These are phyloP conservation scores for Tulasnella sp. DNA, from an alignment of 768 basidiomycete genomes.

Conservation along the genomic window DNA sequence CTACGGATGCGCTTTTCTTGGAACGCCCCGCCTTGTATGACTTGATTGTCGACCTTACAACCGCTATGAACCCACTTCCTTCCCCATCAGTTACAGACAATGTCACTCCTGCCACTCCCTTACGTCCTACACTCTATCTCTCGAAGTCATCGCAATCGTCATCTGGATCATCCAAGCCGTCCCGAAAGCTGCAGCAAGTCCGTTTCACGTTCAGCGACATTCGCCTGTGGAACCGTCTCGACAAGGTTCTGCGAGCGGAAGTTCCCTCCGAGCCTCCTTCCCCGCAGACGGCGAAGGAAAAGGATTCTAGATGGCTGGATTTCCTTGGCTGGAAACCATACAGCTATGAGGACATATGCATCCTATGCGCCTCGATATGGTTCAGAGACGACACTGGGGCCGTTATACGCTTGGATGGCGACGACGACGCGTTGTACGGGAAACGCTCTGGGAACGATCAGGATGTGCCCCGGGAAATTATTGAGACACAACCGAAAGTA, in stretches of 20 bases:
- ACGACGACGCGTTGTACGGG: conserved; percentile 39
- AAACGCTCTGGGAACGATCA: background rate
- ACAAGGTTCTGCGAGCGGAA: conserved; percentile 40
- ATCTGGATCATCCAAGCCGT: conserved; percentile 17
- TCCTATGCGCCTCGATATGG: conserved; percentile 75
- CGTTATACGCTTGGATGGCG: conserved; percentile 47
- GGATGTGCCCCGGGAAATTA: no score
- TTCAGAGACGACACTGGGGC: conserved; percentile 33
- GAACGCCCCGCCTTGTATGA: conserved; percentile 73
- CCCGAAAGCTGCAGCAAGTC: conserved; percentile 46
- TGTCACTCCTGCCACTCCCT: no score
- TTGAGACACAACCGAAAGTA: background rate
- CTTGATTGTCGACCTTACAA: conserved; percentile 66
- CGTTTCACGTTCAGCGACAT: conserved; percentile 80
- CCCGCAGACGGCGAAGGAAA: conserved; percentile 1
- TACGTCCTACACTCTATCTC: conserved; percentile 52
- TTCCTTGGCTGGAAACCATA: conserved; percentile 32
- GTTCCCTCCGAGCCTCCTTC: background rate
- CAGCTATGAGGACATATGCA: conserved; percentile 67
- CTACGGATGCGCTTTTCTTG: conserved; percentile 73
- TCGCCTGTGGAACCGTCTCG: conserved; percentile 67
- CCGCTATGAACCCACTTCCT: conserved; percentile 31
- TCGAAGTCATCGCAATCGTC: background rate
- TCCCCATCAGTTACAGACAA: conserved; percentile 27
- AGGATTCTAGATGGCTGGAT: background rate